These are phyloP conservation scores for Cronartium quercuum DNA, from an alignment of 1,284 basidiomycete species.

Conservation along the genomic window DNA sequence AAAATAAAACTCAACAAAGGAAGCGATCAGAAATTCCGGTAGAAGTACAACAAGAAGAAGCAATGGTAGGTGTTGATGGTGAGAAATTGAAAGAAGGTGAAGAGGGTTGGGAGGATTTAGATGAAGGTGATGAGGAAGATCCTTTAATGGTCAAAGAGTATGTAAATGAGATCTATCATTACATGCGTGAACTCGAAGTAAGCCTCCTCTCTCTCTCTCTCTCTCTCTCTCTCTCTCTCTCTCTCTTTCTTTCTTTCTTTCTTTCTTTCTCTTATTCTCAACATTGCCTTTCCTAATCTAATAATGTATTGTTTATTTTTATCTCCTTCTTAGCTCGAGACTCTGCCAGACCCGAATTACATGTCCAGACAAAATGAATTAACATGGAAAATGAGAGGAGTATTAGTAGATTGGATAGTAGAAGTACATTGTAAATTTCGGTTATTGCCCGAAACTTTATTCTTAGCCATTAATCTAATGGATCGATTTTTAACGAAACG, in stretches of 20 bases:
- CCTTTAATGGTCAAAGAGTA: slow-evolving; percentile 97
- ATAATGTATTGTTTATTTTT: too few species aligned
- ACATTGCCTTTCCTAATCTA: slow-evolving; percentile 35
- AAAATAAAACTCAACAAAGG: not conserved
- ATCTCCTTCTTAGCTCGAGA: slow-evolving; percentile 58
- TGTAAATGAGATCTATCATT: slow-evolving; percentile 85
- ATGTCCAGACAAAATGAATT: slow-evolving; percentile 86
- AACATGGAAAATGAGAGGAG: slow-evolving; percentile 87
- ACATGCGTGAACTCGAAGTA: slow-evolving; percentile 68
- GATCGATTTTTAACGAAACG: slow-evolving; percentile 91
- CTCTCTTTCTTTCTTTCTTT: not conserved
- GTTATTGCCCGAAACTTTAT: slow-evolving; percentile 89
- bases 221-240: slow-evolving; percentile 2
- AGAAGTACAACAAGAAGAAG: not conserved
- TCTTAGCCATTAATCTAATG: slow-evolving; percentile 88
- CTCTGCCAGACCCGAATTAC: slow-evolving; percentile 71
- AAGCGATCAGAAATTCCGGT: not conserved
- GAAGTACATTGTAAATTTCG: slow-evolving; percentile 92
- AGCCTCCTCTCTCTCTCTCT: slow-evolving; percentile 56
- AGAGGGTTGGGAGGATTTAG: slow-evolving; percentile 71
- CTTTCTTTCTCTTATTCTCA: not conserved
- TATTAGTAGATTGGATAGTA: slow-evolving; percentile 93
- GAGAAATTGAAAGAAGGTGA: slow-evolving; percentile 44
- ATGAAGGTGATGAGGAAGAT: slow-evolving; percentile 87
- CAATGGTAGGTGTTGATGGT: not conserved